Conservation (phyloP, 2,329 filamentous ascomycete genomes). For the Pseudocercospora pini-densiflorae region DNA sequence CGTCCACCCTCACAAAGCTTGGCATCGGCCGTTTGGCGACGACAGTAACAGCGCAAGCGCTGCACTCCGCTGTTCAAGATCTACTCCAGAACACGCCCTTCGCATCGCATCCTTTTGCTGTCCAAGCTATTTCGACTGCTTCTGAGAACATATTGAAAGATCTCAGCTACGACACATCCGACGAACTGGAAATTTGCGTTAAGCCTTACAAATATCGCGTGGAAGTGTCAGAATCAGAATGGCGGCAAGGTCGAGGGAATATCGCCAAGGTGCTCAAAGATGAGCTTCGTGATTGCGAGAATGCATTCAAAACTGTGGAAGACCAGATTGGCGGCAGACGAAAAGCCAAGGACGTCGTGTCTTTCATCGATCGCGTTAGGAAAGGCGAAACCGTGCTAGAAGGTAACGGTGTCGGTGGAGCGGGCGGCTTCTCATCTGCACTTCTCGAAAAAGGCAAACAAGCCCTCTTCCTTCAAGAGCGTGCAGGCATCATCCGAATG, state of each 20-base stretch:
- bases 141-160: constrained; percentile 90
- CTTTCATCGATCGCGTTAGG: constrained; percentile 86
- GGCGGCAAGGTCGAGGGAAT: constrained; percentile 83
- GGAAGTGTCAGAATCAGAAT: constrained; percentile 89
- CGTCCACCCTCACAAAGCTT: constrained; percentile 87
- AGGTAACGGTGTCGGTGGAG: constrained; percentile 78
- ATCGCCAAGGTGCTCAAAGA: constrained; percentile 80
- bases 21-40: constrained; percentile 93
- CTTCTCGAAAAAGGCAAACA: constrained; percentile 81
- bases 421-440: constrained; percentile 89
- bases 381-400: constrained; percentile 85
- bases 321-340: constrained; percentile 76
- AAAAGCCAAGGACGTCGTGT: constrained; percentile 87
- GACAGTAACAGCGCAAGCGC: constrained; percentile 83
- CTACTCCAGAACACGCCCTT: constrained; percentile 84
- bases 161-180: constrained; percentile 93
- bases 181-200: constrained; percentile 98
- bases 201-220: constrained; percentile 99
- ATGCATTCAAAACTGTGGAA: constrained; percentile 76
- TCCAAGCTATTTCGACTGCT: constrained; percentile 87
- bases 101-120: constrained; percentile 85
- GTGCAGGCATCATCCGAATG: constrained; percentile 88
- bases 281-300: constrained; percentile 83
- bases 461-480: constrained; percentile 90
- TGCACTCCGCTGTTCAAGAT: constrained; percentile 81